Evolutionary conservation across 805 yeast species (phyloP).

Genomic region (Kuraishia ogatae): DNA sequence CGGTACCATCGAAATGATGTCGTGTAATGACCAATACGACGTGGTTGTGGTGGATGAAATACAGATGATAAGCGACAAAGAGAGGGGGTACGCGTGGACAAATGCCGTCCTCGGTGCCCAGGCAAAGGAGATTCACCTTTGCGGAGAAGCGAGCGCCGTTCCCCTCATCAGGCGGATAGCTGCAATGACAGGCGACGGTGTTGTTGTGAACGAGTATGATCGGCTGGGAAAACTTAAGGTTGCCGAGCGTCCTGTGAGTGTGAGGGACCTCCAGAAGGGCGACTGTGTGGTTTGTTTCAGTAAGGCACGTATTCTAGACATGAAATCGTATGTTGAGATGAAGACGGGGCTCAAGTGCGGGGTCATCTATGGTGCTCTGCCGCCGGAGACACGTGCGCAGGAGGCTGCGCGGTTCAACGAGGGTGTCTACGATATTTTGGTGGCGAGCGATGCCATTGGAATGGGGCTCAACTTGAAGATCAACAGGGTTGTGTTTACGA

Average conservation of each 20-base stretch:
- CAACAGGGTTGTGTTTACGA: constrained; percentile 68
- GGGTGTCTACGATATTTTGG: constrained; percentile 74
- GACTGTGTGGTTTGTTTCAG: constrained; percentile 90
- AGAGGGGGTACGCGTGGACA: constrained; percentile 93
- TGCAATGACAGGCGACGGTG: constrained; percentile 68
- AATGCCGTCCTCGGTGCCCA: constrained; percentile 79
- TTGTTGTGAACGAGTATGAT: constrained; percentile 61
- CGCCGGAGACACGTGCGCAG: constrained; percentile 85
- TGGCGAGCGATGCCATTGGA: constrained; percentile 96
- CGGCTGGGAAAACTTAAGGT: constrained; percentile 68
- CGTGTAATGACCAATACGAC: constrained; percentile 60
- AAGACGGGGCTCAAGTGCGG: constrained; percentile 63
- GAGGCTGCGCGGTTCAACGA: constrained; percentile 75
- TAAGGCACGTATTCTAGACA: constrained; percentile 58
- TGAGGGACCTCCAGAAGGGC: constrained; percentile 46
- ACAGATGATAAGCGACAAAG: constrained; percentile 80
- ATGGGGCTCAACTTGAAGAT: constrained; percentile 92
- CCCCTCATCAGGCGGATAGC: constrained; percentile 53
- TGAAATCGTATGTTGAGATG: constrained; percentile 62
- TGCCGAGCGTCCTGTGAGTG: constrained; percentile 28
- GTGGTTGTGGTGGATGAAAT: constrained; percentile 92
- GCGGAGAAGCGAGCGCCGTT: constrained; percentile 90
- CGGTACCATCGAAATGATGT: constrained; percentile 92
- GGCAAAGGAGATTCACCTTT: constrained; percentile 80
- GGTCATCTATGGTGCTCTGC: constrained; percentile 89